A percentile compares a stretch with the other conserved stretches of the same genome.
These are phyloP conservation scores for Teratosphaeria zuluensis DNA, from an alignment of 2,329 filamentous ascomycete species.

Conservation along the genomic window DNA sequence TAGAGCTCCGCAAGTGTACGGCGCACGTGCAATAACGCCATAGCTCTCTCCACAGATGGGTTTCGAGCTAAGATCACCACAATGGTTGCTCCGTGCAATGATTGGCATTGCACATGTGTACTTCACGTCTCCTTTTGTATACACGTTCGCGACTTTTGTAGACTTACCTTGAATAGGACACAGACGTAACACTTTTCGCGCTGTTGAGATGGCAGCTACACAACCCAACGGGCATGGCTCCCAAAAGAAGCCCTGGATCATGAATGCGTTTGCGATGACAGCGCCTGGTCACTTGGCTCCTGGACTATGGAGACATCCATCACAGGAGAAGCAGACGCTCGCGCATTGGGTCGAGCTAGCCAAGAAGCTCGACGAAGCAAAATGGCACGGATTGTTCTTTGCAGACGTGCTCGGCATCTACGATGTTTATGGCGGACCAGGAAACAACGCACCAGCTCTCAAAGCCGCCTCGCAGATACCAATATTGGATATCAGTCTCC, in stretches of 20 bases:
- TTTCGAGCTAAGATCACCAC: not conserved
- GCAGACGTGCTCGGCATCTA: conserved; percentile 41
- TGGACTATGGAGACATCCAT: conserved; percentile 24
- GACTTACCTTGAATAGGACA: not conserved
- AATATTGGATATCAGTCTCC: conserved; percentile 44
- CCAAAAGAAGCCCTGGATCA: conserved; percentile 30
- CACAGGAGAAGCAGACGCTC: conserved; percentile 31
- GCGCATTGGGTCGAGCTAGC: conserved; percentile 40
- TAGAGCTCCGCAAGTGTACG: not conserved
- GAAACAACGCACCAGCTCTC: conserved; percentile 37
- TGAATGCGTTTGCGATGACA: conserved; percentile 42
- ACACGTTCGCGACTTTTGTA: not conserved
- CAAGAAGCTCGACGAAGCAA: conserved; percentile 38
- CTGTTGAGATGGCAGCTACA: conserved; percentile 1
- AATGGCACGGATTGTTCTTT: conserved; percentile 44
- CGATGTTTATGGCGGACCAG: conserved; percentile 34
- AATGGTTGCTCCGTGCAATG: not conserved
- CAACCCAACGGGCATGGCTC: conserved; percentile 5
- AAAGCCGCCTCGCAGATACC: conserved; percentile 57
- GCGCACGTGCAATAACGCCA: not conserved
- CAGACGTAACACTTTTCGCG: not conserved
- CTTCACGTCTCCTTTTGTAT: not conserved
- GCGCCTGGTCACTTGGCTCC: conserved; percentile 30
- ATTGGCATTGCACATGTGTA: not conserved
- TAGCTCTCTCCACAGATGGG: not conserved